Percentiles rank a stretch among this genome's conserved stretches.
Conservation (phyloP, 805 yeast genomes). For the Kluyveromyces lactis region DNA sequence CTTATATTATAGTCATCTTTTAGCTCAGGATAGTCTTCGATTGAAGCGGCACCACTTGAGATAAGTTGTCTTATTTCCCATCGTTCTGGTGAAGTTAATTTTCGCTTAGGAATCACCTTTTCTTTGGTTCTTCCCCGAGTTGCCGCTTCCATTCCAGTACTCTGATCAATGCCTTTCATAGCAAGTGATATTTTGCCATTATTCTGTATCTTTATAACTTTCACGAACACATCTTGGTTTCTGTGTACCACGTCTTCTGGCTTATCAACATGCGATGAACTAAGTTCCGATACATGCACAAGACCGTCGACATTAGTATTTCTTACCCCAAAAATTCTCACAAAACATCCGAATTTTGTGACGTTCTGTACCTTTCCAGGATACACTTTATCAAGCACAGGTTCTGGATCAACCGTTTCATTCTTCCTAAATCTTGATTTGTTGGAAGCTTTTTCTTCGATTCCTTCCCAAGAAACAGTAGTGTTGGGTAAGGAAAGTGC, state of each 20-base stretch:
- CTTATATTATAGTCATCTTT: constrained; percentile 30
- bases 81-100: constrained; percentile 75
- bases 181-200: constrained; percentile 48
- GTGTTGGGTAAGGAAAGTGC: constrained; percentile 11
- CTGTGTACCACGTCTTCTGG: constrained; percentile 51
- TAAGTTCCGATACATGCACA: constrained; percentile 69
- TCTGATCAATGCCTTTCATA: constrained; percentile 68
- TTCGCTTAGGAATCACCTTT: constrained; percentile 25
- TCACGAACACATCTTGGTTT: constrained; percentile 59
- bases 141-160: constrained; percentile 40
- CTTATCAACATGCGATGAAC: constrained; percentile 38
- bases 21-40: constrained; percentile 62
- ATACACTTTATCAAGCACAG: constrained; percentile 42
- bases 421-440: constrained; percentile 7
- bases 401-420: constrained; percentile 20
- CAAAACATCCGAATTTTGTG: constrained; percentile 72
- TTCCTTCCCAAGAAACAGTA: constrained; percentile 13
- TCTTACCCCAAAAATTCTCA: constrained; percentile 38
- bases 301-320: constrained; percentile 43
- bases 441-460: constrained; percentile 9
- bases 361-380: constrained; percentile 53
- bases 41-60: constrained; percentile 65
- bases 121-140: constrained; percentile 12
- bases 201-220: constrained; percentile 39
- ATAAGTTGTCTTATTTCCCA: constrained; percentile 86